Percentiles rank a stretch among this genome's conserved stretches.
Evolutionary conservation across 1,139 yeast genomes (phyloP).

Genomic region (Hemisphaericaspora subhashii): DNA sequence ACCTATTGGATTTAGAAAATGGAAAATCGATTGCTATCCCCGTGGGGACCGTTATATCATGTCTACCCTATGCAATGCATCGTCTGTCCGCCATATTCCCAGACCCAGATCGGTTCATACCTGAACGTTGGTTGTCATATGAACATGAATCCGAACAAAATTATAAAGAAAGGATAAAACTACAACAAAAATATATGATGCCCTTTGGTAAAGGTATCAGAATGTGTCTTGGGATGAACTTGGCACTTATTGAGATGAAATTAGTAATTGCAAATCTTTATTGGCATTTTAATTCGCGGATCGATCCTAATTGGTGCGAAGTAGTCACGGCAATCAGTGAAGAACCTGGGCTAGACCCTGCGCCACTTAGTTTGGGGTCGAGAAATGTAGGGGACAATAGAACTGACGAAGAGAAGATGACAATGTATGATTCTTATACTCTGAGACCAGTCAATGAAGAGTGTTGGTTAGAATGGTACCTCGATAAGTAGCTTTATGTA

Average conservation of each 20-base stretch:
- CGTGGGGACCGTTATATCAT: slow-evolving; percentile 55
- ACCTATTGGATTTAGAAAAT: slow-evolving; percentile 20
- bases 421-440: slow-evolving; percentile 54
- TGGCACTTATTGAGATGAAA: slow-evolving; percentile 69
- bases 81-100: slow-evolving; percentile 51
- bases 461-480: slow-evolving; percentile 51
- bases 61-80: slow-evolving; percentile 68
- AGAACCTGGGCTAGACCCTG: no score
- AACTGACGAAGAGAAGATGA: slow-evolving; percentile 49
- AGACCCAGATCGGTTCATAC: slow-evolving; percentile 51
- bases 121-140: slow-evolving; percentile 60
- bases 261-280: slow-evolving; percentile 55
- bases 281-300: slow-evolving; percentile 40
- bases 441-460: slow-evolving; percentile 51
- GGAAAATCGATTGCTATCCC: slow-evolving; percentile 41
- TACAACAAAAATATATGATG: slow-evolving; percentile 57
- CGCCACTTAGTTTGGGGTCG: slow-evolving; percentile 29
- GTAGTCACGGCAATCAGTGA: no score
- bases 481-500: no score
- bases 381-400: slow-evolving; percentile 17
- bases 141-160: slow-evolving; percentile 32
- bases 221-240: slow-evolving; percentile 73
- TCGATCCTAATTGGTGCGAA: slow-evolving; percentile 47
- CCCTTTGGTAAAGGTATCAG: slow-evolving; percentile 76
- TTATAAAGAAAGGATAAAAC: slow-evolving; percentile 36